Evolutionary conservation across 2,329 filamentous ascomycete genomes (phyloP).

Genomic region (Neoarthrinium moseri): DNA sequence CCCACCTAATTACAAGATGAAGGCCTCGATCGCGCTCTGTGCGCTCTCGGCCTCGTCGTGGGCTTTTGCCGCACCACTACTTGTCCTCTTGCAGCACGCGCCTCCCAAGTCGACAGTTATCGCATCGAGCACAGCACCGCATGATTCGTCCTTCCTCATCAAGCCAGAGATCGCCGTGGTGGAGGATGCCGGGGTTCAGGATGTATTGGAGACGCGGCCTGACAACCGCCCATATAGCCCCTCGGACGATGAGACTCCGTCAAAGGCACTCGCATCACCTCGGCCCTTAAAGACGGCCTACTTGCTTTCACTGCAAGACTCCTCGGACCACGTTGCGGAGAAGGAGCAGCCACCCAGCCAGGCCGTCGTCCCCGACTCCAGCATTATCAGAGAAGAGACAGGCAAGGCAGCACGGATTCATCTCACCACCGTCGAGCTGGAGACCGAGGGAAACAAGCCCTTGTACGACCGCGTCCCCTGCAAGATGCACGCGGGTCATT

Average conservation of each 20-base stretch:
- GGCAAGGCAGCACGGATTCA: conserved; percentile 18
- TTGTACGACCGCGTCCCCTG: conserved; percentile 23
- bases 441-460: conserved; percentile 25
- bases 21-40: conserved; percentile 13
- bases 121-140: background rate
- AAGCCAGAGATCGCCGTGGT: background rate
- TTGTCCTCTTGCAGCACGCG: conserved; percentile 9
- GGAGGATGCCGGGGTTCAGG: background rate
- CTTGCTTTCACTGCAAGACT: conserved; percentile 1
- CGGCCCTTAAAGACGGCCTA: conserved; percentile 6
- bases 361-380: conserved; percentile 23
- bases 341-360: conserved; percentile 9
- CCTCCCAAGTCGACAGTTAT: conserved; percentile 8
- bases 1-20: conserved; percentile 13
- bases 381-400: conserved; percentile 26
- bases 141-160: background rate
- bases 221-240: conserved; percentile 7
- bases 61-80: conserved; percentile 16
- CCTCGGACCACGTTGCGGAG: background rate
- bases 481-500: conserved; percentile 20
- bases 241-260: conserved; percentile 4
- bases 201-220: conserved; percentile 1
- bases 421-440: conserved; percentile 25
- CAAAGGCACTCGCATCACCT: conserved; percentile 6
- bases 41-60: conserved; percentile 10